Evolutionary conservation across 768 basidiomycete species (phyloP), one percentile per base, ranked within the genome.

Genomic region (Serendipita sp.): DNA sequence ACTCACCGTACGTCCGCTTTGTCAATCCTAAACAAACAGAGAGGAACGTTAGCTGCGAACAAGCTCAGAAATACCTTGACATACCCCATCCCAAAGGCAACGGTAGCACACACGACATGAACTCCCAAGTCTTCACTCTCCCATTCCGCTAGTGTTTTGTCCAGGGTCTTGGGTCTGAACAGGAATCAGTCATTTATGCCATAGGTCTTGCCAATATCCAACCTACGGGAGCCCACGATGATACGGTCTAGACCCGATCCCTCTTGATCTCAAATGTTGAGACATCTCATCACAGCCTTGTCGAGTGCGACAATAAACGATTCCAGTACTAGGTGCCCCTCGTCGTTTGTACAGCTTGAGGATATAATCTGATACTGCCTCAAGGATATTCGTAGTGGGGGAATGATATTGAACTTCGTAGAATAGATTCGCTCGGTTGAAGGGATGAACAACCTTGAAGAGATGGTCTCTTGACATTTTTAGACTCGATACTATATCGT

Each of bases 41-140:
- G 24, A 24, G 24, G 24, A 24, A 24, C 24, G 24, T 24, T 24
- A 24, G 24, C 24, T 24, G 24, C 24, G 24, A 24, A 24, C 24
- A 24, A 24, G 24, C 24, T 24, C 24, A 24, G 24, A 24, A 24
- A 24, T 24, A 24, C 24, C 24, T 24, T 24, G 56, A 37, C 16
- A 4, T 35, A 60, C 56, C 89, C 89, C 75, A 91, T 83, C 1
- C 90, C 90, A 68, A 92, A 92, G 3, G 89, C 89, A 60, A 92
- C 81, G 0, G 88, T 89, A 8, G 87, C 87, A 30, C 87, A 83
- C 67, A 86, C 86, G 28, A 89, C 78, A 65, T 89, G 86, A 2
- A 86, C 77, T 28, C 78, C 82, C 3, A 73, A 69, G 7, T 82
- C 81, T 13, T 82, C 83, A 11, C 78, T 75, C 65, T 77, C 79